A percentile compares a stretch with the other conserved stretches of the same genome.
phyloP scores from a whole-genome alignment of 495 filamentous ascomycete genomes.

The Penicillium coprophilum region DNA sequence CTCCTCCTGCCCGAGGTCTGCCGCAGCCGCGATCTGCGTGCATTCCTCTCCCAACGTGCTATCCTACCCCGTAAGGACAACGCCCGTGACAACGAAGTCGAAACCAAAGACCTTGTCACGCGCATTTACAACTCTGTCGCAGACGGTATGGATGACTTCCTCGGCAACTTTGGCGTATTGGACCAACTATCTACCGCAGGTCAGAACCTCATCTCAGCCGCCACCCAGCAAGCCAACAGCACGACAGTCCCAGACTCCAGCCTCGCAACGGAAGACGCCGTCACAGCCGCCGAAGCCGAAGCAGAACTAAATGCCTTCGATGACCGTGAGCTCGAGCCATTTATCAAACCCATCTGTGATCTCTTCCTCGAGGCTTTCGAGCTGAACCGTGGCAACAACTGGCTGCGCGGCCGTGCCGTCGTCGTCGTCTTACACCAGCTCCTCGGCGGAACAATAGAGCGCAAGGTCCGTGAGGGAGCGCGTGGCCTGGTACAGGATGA shows the following conservation, averaged over 20 bases:
- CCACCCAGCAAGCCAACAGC: constrained; percentile 69
- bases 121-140: constrained; percentile 94
- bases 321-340: constrained; percentile 82
- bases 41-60: constrained; percentile 88
- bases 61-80: constrained; percentile 61
- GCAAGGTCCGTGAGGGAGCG: constrained; percentile 82
- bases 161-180: constrained; percentile 91
- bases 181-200: constrained; percentile 92
- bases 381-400: constrained; percentile 89
- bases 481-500: constrained; percentile 72
- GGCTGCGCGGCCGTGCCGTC: constrained; percentile 89
- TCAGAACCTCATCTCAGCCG: constrained; percentile 88
- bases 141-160: constrained; percentile 97
- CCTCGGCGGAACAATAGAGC: constrained; percentile 84
- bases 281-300: constrained; percentile 83
- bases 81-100: constrained; percentile 54
- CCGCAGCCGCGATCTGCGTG: constrained; percentile 84
- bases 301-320: constrained; percentile 94
- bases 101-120: constrained; percentile 86
- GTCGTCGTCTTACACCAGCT: constrained; percentile 76
- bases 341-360: constrained; percentile 98
- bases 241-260: constrained; percentile 35
- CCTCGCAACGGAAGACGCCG: constrained; percentile 56
- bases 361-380: constrained; percentile 96
- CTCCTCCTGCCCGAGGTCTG: constrained; percentile 90